phyloP scores from a whole-genome alignment of 352 stramenopile genomes.

The Phytophthora fragariae region DNA sequence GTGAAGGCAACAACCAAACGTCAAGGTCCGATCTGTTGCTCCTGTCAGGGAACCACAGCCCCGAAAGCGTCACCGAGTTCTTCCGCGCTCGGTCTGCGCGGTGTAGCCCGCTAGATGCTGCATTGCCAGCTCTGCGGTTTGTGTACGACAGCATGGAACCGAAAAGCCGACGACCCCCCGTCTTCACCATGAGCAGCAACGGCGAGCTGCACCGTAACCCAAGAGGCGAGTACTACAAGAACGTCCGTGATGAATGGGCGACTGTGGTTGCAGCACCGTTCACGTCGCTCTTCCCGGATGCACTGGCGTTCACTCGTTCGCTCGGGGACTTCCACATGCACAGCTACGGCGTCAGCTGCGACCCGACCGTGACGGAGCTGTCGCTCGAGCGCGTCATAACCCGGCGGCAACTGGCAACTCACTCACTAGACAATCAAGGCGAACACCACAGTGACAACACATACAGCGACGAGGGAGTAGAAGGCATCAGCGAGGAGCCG shows the following conservation, averaged over 20 bases:
- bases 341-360: slow-evolving; percentile 75
- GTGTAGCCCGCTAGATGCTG: slow-evolving; percentile 31
- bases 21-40: slow-evolving; percentile 45
- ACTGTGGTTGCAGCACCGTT: slow-evolving; percentile 81
- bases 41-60: slow-evolving; percentile 85
- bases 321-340: slow-evolving; percentile 92
- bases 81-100: slow-evolving; percentile 55
- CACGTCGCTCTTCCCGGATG: slow-evolving; percentile 74
- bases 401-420: slow-evolving; percentile 13
- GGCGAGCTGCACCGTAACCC: slow-evolving; percentile 50
- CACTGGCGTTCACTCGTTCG: slow-evolving; percentile 89
- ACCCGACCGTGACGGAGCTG: slow-evolving; percentile 68
- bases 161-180: slow-evolving; percentile 41
- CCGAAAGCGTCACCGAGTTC: slow-evolving; percentile 84
- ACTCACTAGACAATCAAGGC: slow-evolving; percentile 31
- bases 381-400: slow-evolving; percentile 49
- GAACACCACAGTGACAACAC: slow-evolving; percentile 1
- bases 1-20: slow-evolving; percentile 21
- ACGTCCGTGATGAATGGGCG: slow-evolving; percentile 93
- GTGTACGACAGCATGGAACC: slow-evolving; percentile 77
- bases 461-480: background rate
- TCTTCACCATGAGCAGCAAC: slow-evolving; percentile 48
- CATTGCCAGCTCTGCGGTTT: slow-evolving; percentile 77
- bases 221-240: slow-evolving; percentile 88
- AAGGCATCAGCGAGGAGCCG: slow-evolving; percentile 17